These are phyloP conservation scores for Rhipidocladum racemiflorum DNA, from an alignment of 176 grass and related monocot species.

Conservation along the genomic window DNA sequence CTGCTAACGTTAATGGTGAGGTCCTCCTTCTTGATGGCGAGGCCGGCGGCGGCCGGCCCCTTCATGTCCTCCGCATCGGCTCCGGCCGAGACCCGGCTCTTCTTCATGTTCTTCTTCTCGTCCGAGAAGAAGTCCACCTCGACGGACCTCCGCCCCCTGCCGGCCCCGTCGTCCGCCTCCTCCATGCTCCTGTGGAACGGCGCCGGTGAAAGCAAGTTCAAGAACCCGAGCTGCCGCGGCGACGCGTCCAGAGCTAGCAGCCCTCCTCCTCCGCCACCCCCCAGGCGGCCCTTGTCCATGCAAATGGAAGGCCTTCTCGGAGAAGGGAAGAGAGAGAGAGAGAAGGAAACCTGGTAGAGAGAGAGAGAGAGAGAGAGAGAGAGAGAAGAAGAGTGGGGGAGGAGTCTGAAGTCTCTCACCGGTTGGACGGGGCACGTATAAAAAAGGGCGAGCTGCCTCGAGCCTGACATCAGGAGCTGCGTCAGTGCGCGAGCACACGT, in stretches of 20 bases:
- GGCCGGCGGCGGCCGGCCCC: neutral
- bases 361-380: neutral
- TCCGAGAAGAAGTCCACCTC: constrained; percentile 94
- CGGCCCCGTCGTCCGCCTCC: constrained; percentile 19
- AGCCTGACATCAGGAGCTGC: constrained; percentile 72
- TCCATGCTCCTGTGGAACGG: constrained; percentile 23
- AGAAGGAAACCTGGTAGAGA: neutral
- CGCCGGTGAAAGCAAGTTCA: constrained; percentile 5
- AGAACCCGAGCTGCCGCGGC: constrained; percentile 34
- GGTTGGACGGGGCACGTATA: constrained; percentile 41
- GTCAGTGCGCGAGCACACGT: constrained; percentile 47
- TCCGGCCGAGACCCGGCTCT: neutral
- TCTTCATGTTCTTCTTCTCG: constrained; percentile 66
- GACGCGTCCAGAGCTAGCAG: constrained; percentile 48
- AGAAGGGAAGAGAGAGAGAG: neutral
- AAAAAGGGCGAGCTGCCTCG: constrained; percentile 14
- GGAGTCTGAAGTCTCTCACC: constrained; percentile 54
- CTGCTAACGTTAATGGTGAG: constrained; percentile 69
- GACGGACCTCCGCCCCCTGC: constrained; percentile 34
- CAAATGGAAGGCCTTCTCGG: constrained; percentile 9
- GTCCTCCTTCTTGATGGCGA: constrained; percentile 64
- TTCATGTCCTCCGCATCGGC: constrained; percentile 20
- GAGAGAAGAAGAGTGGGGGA: neutral
- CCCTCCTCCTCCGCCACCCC: constrained; percentile 32
- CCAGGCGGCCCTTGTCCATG: constrained; percentile 55